These are phyloP conservation scores for Sporothrix inflata DNA, from an alignment of 2,329 filamentous ascomycete species.

Conservation along the genomic window DNA sequence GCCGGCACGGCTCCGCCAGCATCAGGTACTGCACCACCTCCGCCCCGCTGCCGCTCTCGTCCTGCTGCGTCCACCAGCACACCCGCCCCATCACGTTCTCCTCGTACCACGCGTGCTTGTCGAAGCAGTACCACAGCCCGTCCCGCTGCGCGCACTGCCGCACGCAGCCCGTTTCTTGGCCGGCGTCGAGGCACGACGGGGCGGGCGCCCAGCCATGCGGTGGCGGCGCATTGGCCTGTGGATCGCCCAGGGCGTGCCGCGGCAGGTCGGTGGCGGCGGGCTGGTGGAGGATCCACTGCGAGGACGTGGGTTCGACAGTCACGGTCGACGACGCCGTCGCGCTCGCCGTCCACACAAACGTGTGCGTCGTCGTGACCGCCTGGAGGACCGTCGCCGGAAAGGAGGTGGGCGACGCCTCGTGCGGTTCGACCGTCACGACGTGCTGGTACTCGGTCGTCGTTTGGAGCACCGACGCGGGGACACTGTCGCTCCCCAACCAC, in stretches of 20 bases:
- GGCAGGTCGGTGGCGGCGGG: slow-evolving; percentile 11
- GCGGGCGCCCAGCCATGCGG: not conserved
- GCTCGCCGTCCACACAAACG: not conserved
- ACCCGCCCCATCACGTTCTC: slow-evolving; percentile 27
- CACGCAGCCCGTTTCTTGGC: slow-evolving; percentile 3
- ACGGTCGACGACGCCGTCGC: not conserved
- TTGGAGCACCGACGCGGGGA: not conserved
- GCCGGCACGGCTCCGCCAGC: slow-evolving; percentile 19
- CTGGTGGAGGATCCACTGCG: slow-evolving; percentile 13
- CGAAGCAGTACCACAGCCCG: slow-evolving; percentile 25
- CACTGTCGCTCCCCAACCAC: not conserved
- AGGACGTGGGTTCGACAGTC: not conserved
- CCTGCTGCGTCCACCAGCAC: slow-evolving; percentile 23
- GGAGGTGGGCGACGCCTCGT: slow-evolving; percentile 11
- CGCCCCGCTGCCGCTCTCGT: not conserved
- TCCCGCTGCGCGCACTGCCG: slow-evolving; percentile 24
- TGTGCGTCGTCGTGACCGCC: slow-evolving; percentile 13
- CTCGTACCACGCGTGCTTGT: slow-evolving; percentile 25
- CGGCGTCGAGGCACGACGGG: not conserved
- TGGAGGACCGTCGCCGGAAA: slow-evolving; percentile 14
- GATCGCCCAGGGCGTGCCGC: not conserved
- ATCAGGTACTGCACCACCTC: not conserved
- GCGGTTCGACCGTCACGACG: slow-evolving; percentile 9
- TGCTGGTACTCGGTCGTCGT: slow-evolving; percentile 25
- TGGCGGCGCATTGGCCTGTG: not conserved